Evolutionary conservation across 2,329 filamentous ascomycete genomes (phyloP).

Genomic region (Beauveria australis): DNA sequence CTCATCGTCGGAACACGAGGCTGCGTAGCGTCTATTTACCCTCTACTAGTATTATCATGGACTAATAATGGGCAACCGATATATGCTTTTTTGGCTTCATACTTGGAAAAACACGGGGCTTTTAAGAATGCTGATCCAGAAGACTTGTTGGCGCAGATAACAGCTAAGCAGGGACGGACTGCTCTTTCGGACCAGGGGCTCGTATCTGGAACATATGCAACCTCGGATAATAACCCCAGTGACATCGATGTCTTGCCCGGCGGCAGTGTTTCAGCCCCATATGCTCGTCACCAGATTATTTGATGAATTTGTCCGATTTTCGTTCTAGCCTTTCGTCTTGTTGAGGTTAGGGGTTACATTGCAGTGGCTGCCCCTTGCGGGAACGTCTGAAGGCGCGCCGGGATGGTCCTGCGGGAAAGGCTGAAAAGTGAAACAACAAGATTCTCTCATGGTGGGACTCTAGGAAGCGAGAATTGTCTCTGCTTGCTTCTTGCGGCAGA

Average conservation of each 20-base stretch:
- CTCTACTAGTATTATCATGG: no score
- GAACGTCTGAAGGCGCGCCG: background rate
- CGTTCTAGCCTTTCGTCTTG: background rate
- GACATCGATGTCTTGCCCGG: background rate
- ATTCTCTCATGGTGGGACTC: background rate
- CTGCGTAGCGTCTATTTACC: background rate
- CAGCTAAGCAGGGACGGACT: background rate
- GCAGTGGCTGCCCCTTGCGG: background rate
- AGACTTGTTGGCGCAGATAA: background rate
- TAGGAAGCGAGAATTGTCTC: background rate
- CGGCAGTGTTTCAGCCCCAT: background rate
- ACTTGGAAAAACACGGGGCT: background rate
- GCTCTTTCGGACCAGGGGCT: background rate
- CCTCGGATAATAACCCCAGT: background rate
- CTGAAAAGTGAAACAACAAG: background rate
- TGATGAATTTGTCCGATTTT: background rate
- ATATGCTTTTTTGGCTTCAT: background rate
- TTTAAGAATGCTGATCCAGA: no score
- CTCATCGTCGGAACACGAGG: background rate
- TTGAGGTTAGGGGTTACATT: background rate
- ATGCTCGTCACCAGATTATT: background rate
- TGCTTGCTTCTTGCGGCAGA: slow-evolving; percentile 1
- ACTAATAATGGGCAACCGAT: no score
- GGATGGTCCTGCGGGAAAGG: background rate
- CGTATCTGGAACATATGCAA: background rate